Percentiles rank a stretch among this genome's conserved stretches.
These are phyloP conservation scores for Aspergillus steynii DNA, from an alignment of 495 filamentous ascomycete genomes.

Conservation along the genomic window DNA sequence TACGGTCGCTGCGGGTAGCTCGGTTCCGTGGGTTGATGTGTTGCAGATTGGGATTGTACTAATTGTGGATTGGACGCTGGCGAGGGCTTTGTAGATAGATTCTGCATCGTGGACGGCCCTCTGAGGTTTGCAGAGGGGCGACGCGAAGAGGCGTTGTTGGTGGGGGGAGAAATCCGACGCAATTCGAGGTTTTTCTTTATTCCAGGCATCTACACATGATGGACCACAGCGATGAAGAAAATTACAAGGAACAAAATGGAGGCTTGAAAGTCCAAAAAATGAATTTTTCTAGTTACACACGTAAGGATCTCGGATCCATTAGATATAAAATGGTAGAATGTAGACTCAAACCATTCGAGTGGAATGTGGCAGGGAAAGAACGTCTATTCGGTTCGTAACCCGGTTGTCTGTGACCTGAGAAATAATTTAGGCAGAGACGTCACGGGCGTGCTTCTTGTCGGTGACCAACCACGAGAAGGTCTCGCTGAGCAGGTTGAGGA, in stretches of 20 bases:
- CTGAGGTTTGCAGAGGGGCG: too few relatives aligned
- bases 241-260: background rate
- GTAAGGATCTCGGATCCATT: constrained; percentile 12
- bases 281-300: background rate
- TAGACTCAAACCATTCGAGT: constrained; percentile 16
- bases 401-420: background rate
- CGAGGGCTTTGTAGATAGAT: too few relatives aligned
- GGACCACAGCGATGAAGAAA: too few relatives aligned
- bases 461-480: constrained; percentile 42
- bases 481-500: constrained; percentile 33
- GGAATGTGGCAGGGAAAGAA: constrained; percentile 16
- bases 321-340: constrained; percentile 7
- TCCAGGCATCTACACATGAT: too few relatives aligned
- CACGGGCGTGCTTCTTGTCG: constrained; percentile 41
- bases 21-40: too few relatives aligned
- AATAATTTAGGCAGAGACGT: constrained; percentile 27
- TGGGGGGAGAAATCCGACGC: too few relatives aligned
- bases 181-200: too few relatives aligned
- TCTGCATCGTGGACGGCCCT: too few relatives aligned
- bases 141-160: too few relatives aligned
- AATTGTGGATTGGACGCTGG: too few relatives aligned
- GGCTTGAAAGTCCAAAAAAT: background rate
- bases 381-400: constrained; percentile 15
- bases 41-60: too few relatives aligned
- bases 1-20: too few relatives aligned